A percentile compares a stretch with the other conserved stretches of the same genome.
phyloP scores from a whole-genome alignment of 805 yeast species.

The Teunomyces lycoperdinae region DNA sequence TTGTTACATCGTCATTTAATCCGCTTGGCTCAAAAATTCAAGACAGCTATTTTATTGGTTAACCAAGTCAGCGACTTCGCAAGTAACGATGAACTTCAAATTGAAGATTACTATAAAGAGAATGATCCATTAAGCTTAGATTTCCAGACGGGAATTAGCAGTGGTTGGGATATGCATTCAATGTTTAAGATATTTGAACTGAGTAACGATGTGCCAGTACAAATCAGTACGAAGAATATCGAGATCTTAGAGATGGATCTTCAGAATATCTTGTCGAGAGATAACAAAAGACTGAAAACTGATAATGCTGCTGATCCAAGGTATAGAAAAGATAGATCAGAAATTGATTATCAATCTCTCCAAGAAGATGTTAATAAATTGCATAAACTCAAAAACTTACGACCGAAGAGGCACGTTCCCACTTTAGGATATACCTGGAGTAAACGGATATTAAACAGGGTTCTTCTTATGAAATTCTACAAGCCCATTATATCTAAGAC shows the following conservation, averaged over 20 bases:
- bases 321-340: neutral
- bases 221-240: neutral
- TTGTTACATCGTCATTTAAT: constrained; percentile 17
- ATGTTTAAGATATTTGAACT: constrained; percentile 1
- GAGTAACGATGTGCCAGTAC: neutral
- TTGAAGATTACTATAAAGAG: neutral
- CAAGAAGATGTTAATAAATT: neutral
- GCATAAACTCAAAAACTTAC: constrained; percentile 1
- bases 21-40: constrained; percentile 13
- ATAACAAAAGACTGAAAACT: constrained; percentile 3
- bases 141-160: constrained; percentile 18
- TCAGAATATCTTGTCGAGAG: neutral
- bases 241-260: constrained; percentile 3
- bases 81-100: neutral
- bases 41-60: constrained; percentile 20
- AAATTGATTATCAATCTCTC: neutral
- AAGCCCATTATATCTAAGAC: constrained; percentile 17
- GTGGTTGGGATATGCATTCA: constrained; percentile 20
- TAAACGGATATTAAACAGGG: constrained; percentile 20
- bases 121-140: constrained; percentile 14
- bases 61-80: constrained; percentile 24
- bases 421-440: constrained; percentile 35
- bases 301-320: constrained; percentile 10
- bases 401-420: constrained; percentile 24
- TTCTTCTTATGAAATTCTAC: constrained; percentile 29